Base-by-base conservation (phyloP, 1,284 basidiomycete genomes). In the Vanrija sp. region DNA sequence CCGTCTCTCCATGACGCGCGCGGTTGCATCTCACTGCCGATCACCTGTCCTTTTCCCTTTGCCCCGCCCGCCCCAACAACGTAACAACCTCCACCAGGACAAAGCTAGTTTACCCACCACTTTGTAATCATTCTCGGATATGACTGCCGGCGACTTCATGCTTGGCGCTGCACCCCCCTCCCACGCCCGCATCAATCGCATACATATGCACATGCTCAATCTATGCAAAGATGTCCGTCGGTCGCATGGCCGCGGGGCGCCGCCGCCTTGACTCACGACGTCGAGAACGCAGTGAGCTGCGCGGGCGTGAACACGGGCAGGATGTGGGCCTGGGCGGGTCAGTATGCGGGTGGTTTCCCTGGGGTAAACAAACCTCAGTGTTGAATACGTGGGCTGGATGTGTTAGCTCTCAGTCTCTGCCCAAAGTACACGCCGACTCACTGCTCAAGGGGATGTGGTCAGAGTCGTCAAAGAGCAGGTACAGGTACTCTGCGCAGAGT, bases 331-430 rank as follows among this genome's bases (percentile, higher is more conserved):
- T 69, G 47, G 9, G n/a, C 6, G 2, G 3, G 31, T 53, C 16
- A 39, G 41, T 22, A 37, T n/a, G 7, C 41, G 14, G 12, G 12
- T 8, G 18, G 3, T 7, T n/a, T 12, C 51, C 24, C 19, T 20
- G 12, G 27, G n/a, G 15, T n/a, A 8, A 16, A 68, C 78, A 56
- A 60, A 86, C 87, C 79, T 95, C 93, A 3, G 94, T 97, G 68
- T 96, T 97, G 75, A 96, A 87, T n/a, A 97, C 90, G 72, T 88
- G 87, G 71, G 86, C 88, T 89, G 56, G 16, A 49, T 41, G 7
- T 14, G 45, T 39, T 10, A 19, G 43, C n/a, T n/a, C n/a, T n/a
- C n/a, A n/a, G n/a, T n/a, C n/a, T n/a, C 19, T 9, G 18, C n/a
- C 12, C 0, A 14, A 22, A 6, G 4, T 31, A 37, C 5, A 19